Evolutionary conservation across 2,329 filamentous ascomycete genomes (phyloP), one percentile per base, ranked within the genome.

Genomic region (Aspergillus aculeatinus): DNA sequence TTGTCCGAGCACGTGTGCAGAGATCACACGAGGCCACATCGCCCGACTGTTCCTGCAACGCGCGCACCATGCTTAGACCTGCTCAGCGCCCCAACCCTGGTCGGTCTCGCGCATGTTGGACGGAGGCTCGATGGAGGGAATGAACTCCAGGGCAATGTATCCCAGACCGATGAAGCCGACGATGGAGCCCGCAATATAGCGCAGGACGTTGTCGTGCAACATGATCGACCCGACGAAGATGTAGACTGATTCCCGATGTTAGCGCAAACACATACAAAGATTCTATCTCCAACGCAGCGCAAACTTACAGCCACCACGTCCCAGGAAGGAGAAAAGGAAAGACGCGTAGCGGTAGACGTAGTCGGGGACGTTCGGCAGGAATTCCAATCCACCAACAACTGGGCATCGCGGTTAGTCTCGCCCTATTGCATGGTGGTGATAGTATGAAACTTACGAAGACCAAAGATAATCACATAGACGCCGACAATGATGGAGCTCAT

Each of bases 311-410:
- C 92, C 83, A 79, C 95, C 95, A 74, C 95, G 92, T 63, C 95
- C 95, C 68, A 98, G 81, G 84, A 99, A 98, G 60, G 91, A 96
- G 83, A 98, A 98, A 79, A 98, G 88, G 83, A 99, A 99, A 11
- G 92, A 96, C 57, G 92, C 94, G 82, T 98, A 96, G 80, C 92
- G 89, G 60, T 92, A 89, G 57, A 96, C 84, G 76, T 96, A 93
- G 61, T 93, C 91, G 54, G 95, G 94, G 69, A 97, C 94, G 79
- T 96, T 75, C 52, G 79, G 79, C 44, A 80, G 90, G 81, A 98
- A 96, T 79, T 99, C 95, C 68, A 92, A 85, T 52, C 89, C 83
- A 50, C 83, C 89, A 65, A 91, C 88, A 67, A 85, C 87, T 89
- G 56, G 21, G 27, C 27, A 61, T 44, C 55, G 53, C 31, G 27